Evolutionary conservation across 2,329 filamentous ascomycete species (phyloP), one percentile per base, ranked within the genome.

Genomic region (Ilyonectria sp.): DNA sequence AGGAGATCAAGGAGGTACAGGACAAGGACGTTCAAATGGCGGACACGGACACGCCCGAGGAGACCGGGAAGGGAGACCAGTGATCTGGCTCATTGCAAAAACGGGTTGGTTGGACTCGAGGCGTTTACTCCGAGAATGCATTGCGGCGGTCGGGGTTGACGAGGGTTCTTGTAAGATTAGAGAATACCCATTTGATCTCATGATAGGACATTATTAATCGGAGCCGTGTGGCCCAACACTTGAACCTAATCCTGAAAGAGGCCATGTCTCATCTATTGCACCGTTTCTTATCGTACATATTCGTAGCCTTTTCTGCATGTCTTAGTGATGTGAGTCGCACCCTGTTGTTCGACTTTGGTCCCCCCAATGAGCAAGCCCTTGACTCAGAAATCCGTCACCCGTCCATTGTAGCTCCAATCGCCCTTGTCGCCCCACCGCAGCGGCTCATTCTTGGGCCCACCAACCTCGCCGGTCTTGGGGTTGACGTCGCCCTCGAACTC

Each of bases 371-470:
- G 9, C 13, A 11, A 10, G n/a, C 17, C 31, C 6, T 10, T 9
- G 29, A 26, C 47, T 78, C 74, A 90, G 68, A 99, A 99, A 82
- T 99, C 96, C 26, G 95, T 98, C 61, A 97, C 95, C 70, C 95
- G 86, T 53, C 96, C 96, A 81, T 98, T 98, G 81, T 93, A 99
- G 80, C 94, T 98, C 92, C 95, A 99, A 75, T 92, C 90, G 1
- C 93, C 91, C 0, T 76, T 79, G 19, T 87, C 85, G 0, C 94
- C 94, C 95, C 95, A 98, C 75, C 95, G 85, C 78, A 98, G 78
- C 58, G 96, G 96, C 82, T 99, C 95, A 78, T 97, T 98, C 90
- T 98, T 99, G 6, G 96, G 96, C 1, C 96, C 96, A 6, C 96
- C 96, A 11, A 98, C 90, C 86, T 99, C 96, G 26, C 96, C 96